Evolutionary conservation across 2,329 filamentous ascomycete genomes (phyloP), one percentile per base, ranked within the genome.

Genomic region (Phialemoniopsis sp.): DNA sequence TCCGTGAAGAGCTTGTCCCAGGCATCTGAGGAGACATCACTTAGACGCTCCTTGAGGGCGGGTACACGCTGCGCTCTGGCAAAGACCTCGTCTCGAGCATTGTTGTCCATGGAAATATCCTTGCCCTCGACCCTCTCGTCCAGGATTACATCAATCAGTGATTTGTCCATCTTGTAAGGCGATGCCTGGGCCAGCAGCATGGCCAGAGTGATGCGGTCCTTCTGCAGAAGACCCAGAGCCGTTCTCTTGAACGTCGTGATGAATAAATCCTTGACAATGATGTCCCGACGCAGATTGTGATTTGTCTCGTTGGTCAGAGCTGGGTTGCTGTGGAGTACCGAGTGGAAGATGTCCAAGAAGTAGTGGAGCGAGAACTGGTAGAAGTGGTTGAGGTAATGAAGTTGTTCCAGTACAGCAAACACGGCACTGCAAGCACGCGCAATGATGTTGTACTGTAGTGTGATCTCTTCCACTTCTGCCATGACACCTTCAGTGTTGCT

Each of bases 311-410:
- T 74, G 15, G 77, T 76, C 37, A 93, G 72, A 43, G 80, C 81
- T 54, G 84, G 82, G 62, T 94, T 94, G 42, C 80, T 77, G 51
- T 85, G 85, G 30, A 98, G 75, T 8, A 98, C 93, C 6, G 85
- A 81, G 58, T 95, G 87, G 77, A 98, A 98, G 52, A 98, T 98
- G 59, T 96, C 87, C 40, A 95, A 78, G 67, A 98, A 98, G 67
- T 95, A 98, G 63, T 96, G 90, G 43, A 98, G 76, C 29, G 93
- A 98, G 73, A 98, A 98, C 60, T 97, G 94, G 64, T 98, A 98
- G 67, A 97, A 97, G 71, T 97, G 93, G 62, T 98, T 96, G 60
- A 98, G 83, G 58, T 96, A 94, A 64, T 97, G 91, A 42, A 98
- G 78, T 62, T 98, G 91, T 67, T 98, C 94, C 45, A 98, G 73